A percentile compares a stretch with the other conserved stretches of the same genome.
Evolutionary conservation across 805 yeast genomes (phyloP).

Genomic region (Sugiyamaella boreocaroliniensis): DNA sequence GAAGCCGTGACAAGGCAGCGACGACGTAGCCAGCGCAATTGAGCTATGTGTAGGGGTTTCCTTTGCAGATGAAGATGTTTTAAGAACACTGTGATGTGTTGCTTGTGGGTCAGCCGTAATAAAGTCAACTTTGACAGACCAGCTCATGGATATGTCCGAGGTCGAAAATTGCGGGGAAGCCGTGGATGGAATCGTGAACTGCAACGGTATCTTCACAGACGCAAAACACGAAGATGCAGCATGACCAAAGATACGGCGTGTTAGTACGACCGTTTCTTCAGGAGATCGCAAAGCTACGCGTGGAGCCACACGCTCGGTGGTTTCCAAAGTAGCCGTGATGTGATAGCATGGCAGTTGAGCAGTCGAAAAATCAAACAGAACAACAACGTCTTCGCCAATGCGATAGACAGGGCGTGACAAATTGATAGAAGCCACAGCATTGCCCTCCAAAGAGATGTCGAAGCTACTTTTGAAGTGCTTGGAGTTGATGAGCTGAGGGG

Average conservation of each 20-base stretch:
- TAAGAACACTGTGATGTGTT: background rate
- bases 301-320: slow-evolving; percentile 29
- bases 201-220: slow-evolving; percentile 19
- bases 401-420: slow-evolving; percentile 31
- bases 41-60: background rate
- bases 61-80: background rate
- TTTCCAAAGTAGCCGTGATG: slow-evolving; percentile 36
- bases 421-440: slow-evolving; percentile 34
- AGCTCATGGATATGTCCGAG: slow-evolving; percentile 25
- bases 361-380: slow-evolving; percentile 33
- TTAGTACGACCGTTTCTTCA: slow-evolving; percentile 15
- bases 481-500: background rate
- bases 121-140: slow-evolving; percentile 30
- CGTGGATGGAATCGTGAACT: slow-evolving; percentile 31
- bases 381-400: slow-evolving; percentile 41
- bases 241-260: slow-evolving; percentile 26
- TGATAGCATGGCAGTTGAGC: slow-evolving; percentile 31
- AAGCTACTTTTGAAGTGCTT: slow-evolving; percentile 22
- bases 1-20: slow-evolving; percentile 25
- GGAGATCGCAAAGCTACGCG: slow-evolving; percentile 24
- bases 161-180: slow-evolving; percentile 32
- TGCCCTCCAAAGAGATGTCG: slow-evolving; percentile 39
- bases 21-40: background rate
- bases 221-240: slow-evolving; percentile 20
- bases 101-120: slow-evolving; percentile 18